Conservation (phyloP, 2,329 filamentous ascomycete genomes). For the Monosporascus cannonballus region DNA sequence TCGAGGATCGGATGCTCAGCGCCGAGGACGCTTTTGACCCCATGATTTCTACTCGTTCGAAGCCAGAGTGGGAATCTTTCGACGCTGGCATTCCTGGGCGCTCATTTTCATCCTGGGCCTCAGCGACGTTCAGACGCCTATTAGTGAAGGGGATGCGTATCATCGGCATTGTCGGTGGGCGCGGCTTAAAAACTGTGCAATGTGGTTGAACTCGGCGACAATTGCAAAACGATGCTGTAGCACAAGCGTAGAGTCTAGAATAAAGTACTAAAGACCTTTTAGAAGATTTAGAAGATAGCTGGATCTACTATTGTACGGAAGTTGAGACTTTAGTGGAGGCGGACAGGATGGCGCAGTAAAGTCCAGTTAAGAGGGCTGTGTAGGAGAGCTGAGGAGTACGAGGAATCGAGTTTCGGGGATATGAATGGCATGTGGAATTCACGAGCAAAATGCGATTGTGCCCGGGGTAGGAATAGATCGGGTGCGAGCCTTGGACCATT, state of each 20-base stretch:
- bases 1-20: conserved; percentile 55
- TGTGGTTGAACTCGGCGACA: no score
- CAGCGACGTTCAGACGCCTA: conserved; percentile 45
- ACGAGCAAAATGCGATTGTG: no score
- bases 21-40: conserved; percentile 57
- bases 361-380: neutral
- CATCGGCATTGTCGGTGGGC: conserved; percentile 19
- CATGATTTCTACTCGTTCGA: conserved; percentile 57
- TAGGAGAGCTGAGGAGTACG: no score
- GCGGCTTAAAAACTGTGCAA: neutral
- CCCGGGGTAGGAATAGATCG: no score
- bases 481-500: no score
- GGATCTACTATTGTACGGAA: neutral
- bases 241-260: neutral
- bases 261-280: neutral
- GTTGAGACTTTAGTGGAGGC: neutral
- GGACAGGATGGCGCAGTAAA: neutral
- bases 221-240: no score
- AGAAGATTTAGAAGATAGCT: neutral
- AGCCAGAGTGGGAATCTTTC: conserved; percentile 42
- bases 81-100: conserved; percentile 30
- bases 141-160: conserved; percentile 65
- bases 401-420: no score
- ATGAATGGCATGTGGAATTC: no score
- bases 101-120: conserved; percentile 47